Evolutionary conservation across 805 yeast species (phyloP).

Genomic region (Starmerella riodocensis): DNA sequence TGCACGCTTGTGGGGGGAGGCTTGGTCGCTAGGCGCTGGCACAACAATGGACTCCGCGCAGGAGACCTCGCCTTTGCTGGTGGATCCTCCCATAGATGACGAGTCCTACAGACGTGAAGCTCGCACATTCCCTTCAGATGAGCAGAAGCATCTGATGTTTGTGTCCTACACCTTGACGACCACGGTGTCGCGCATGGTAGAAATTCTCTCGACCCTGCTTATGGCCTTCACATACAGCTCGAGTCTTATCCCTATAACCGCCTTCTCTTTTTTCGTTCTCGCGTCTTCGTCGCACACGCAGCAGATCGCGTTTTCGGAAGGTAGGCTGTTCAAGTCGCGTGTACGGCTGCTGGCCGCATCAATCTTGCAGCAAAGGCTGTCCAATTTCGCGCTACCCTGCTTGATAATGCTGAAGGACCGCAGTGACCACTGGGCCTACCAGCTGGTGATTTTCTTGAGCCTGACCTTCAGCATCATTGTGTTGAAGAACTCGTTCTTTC

Average conservation of each 20-base stretch:
- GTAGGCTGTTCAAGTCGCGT: slow-evolving; percentile 12
- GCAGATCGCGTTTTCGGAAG: not conserved
- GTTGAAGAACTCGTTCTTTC: slow-evolving; percentile 7
- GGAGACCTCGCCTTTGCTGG: slow-evolving; percentile 16
- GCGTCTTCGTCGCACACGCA: slow-evolving; percentile 6
- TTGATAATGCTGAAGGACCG: slow-evolving; percentile 1
- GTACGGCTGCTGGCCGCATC: slow-evolving; percentile 5
- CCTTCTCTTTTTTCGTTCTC: slow-evolving; percentile 13
- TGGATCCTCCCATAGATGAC: slow-evolving; percentile 25
- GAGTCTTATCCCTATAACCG: slow-evolving; percentile 13
- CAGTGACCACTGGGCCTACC: not conserved
- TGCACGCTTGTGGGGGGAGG: too few relatives aligned
- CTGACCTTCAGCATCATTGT: slow-evolving; percentile 1
- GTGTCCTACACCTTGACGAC: slow-evolving; percentile 12
- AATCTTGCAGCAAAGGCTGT: slow-evolving; percentile 8
- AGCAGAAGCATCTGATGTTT: slow-evolving; percentile 20
- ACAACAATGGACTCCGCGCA: not conserved
- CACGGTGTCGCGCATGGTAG: slow-evolving; percentile 15
- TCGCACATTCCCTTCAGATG: slow-evolving; percentile 19
- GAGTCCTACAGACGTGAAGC: slow-evolving; percentile 22
- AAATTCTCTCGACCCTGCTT: slow-evolving; percentile 14
- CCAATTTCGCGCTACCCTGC: slow-evolving; percentile 7
- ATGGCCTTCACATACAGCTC: slow-evolving; percentile 10
- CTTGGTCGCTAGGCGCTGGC: too few relatives aligned
- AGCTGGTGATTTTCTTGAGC: not conserved